Evolutionary conservation across 306 rosid species (phyloP).

Genomic region (Quercus cerris): DNA sequence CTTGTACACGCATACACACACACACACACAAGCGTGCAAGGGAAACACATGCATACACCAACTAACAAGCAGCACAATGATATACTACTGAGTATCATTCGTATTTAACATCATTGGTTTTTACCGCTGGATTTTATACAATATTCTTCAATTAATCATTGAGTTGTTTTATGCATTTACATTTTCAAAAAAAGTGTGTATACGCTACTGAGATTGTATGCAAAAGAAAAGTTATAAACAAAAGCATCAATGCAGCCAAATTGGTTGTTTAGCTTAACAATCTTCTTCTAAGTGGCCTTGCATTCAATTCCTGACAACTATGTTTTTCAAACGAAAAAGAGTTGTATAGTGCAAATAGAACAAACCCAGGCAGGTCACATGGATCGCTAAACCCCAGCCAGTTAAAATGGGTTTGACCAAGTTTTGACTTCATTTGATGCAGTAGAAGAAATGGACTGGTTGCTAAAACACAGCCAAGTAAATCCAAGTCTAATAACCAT

Average conservation of each 20-base stretch:
- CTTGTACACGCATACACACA: too few species aligned
- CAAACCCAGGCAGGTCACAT: neutral
- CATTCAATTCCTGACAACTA: neutral
- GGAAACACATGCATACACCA: neutral
- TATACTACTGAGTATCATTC: neutral
- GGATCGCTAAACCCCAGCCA: too few species aligned
- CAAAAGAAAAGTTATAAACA: neutral
- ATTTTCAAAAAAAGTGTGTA: neutral
- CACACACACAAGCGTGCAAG: neutral
- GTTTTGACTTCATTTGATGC: neutral
- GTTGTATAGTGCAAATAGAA: neutral
- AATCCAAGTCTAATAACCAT: slow-evolving; percentile 1
- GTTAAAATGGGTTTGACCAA: neutral
- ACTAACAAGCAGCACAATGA: neutral
- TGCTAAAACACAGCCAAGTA: neutral
- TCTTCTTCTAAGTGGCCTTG: neutral
- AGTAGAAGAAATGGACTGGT: neutral
- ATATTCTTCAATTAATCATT: neutral
- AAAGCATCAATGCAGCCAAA: neutral
- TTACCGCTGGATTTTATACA: neutral
- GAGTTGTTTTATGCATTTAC: neutral
- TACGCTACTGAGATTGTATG: neutral
- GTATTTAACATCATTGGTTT: neutral
- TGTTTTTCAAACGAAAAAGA: neutral
- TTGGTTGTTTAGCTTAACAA: neutral